A percentile compares a stretch with the other conserved stretches of the same genome.
These are phyloP conservation scores for Talaromyces ruber DNA, from an alignment of 495 filamentous ascomycete species.

Conservation along the genomic window DNA sequence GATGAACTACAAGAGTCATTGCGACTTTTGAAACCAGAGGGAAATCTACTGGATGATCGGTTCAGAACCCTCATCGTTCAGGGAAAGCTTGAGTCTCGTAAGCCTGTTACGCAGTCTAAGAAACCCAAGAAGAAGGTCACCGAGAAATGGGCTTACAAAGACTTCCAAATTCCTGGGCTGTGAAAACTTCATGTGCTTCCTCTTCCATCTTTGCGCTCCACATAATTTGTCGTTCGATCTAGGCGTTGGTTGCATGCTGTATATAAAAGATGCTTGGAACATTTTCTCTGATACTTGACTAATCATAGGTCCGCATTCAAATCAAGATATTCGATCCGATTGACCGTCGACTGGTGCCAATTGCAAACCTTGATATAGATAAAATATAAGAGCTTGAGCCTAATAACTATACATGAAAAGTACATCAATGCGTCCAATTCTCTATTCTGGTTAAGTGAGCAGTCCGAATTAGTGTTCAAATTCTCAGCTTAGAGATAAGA, in stretches of 20 bases:
- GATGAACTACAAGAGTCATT: conserved; percentile 92
- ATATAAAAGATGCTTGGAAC: background rate
- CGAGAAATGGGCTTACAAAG: conserved; percentile 96
- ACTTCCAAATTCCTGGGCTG: conserved; percentile 58
- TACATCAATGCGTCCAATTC: background rate
- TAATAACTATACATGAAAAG: background rate
- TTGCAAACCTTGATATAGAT: background rate
- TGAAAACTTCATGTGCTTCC: conserved; percentile 5
- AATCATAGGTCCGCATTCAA: background rate
- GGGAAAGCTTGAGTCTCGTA: conserved; percentile 80
- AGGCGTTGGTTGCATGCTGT: background rate
- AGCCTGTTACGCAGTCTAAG: conserved; percentile 66
- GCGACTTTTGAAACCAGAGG: conserved; percentile 83
- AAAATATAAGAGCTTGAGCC: background rate
- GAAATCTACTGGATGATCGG: conserved; percentile 82
- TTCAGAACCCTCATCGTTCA: conserved; percentile 82
- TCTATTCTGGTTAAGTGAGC: background rate
- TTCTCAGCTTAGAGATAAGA: background rate
- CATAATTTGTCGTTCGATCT: background rate
- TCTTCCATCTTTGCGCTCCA: background rate
- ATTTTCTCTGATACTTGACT: background rate
- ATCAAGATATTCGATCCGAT: background rate
- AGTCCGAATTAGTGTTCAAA: background rate
- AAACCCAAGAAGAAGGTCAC: conserved; percentile 69
- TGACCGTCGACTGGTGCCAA: too few species aligned